Percentiles rank a stretch among this genome's conserved stretches.
phyloP scores from a whole-genome alignment of 805 yeast species.

The Hanseniaspora osmophila region DNA sequence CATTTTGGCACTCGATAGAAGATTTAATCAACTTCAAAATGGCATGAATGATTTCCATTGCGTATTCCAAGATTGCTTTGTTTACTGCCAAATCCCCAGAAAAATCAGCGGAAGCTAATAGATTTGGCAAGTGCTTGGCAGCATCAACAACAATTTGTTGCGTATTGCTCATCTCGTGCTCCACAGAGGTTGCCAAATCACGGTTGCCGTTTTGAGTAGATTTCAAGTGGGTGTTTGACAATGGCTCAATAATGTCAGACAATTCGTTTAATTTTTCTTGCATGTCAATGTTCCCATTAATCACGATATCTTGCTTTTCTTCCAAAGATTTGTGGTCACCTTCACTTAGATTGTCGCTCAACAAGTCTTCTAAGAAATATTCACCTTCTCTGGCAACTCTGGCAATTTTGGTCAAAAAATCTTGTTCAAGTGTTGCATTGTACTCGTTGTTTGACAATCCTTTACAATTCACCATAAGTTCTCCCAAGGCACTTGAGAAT shows the following conservation, averaged over 20 bases:
- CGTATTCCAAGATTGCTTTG: constrained; percentile 63
- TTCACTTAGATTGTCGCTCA: constrained; percentile 35
- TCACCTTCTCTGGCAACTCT: constrained; percentile 48
- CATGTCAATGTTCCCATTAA: constrained; percentile 58
- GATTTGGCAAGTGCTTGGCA: constrained; percentile 38
- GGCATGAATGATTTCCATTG: constrained; percentile 68
- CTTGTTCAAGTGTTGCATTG: constrained; percentile 1
- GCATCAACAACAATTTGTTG: constrained; percentile 59
- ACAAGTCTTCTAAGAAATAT: constrained; percentile 33
- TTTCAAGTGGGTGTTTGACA: constrained; percentile 9
- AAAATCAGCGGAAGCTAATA: constrained; percentile 35
- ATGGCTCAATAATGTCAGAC: constrained; percentile 44
- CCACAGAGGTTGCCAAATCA: constrained; percentile 59
- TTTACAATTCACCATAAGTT: constrained; percentile 39
- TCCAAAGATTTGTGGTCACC: constrained; percentile 41
- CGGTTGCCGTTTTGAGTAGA: constrained; percentile 21
- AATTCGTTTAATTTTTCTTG: constrained; percentile 55
- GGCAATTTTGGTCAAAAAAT: constrained; percentile 17
- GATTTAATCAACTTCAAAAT: constrained; percentile 57
- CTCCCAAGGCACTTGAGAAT: constrained; percentile 47
- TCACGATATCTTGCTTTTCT: constrained; percentile 54
- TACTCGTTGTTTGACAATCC: constrained; percentile 1
- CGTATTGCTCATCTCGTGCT: constrained; percentile 57
- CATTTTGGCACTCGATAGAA: constrained; percentile 69
- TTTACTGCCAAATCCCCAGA: constrained; percentile 54